phyloP scores from a whole-genome alignment of 495 filamentous ascomycete species.

The Aspergillus coremiiformis region DNA sequence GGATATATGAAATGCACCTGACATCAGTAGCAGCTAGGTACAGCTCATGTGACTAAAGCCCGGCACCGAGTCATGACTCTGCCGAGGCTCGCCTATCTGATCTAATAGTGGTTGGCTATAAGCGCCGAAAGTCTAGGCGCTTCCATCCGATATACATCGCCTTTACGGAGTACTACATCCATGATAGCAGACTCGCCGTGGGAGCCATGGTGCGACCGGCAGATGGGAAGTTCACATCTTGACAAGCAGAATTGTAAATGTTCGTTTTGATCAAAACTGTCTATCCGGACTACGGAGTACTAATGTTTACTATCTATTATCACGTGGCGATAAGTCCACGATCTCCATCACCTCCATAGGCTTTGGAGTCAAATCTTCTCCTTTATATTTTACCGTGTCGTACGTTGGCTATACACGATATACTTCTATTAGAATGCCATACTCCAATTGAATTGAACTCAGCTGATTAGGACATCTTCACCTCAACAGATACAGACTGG shows the following conservation, averaged over 20 bases:
- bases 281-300: too few relatives aligned
- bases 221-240: neutral
- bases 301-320: too few relatives aligned
- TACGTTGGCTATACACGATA: neutral
- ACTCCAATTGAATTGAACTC: neutral
- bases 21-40: too few relatives aligned
- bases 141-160: too few relatives aligned
- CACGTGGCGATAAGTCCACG: slow-evolving; percentile 2
- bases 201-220: neutral
- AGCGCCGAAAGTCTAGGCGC: neutral
- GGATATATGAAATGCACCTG: too few relatives aligned
- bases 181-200: neutral
- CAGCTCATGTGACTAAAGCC: neutral
- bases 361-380: slow-evolving; percentile 5
- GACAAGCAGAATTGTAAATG: neutral
- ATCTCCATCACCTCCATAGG: neutral
- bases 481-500: neutral
- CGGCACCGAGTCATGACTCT: neutral
- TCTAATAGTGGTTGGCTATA: neutral
- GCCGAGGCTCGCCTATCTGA: neutral
- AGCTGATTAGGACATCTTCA: neutral
- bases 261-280: neutral
- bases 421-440: neutral
- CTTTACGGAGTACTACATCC: too few relatives aligned
- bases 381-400: slow-evolving; percentile 11